Evolutionary conservation across 768 basidiomycete genomes (phyloP), one percentile per base, ranked within the genome.

Genomic region (Pleurotus tuoliensis): DNA sequence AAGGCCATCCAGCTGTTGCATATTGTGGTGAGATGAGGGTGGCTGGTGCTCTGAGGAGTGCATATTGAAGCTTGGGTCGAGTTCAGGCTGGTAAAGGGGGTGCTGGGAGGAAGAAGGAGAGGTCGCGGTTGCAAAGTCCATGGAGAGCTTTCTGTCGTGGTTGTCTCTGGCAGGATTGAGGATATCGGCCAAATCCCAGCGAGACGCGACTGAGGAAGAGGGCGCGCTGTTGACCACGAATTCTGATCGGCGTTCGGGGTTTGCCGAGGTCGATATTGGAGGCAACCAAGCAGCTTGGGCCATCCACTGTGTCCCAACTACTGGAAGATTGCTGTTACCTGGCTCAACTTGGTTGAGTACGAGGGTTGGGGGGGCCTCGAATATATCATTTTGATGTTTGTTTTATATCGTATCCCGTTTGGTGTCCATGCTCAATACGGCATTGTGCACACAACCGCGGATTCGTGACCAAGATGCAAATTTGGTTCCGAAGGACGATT

Each of bases 181-280:
- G 64, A 79, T 74, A 62, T 78, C 73, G 63, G 75, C 64, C 58
- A 77, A 70, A 57, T 73, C 71, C 73, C 73, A 76, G 61, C 69
- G 76, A 66, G 73, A 71, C 51, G 70, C 67, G 66, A 64, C 66
- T 47, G 62, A 60, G 62, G 64, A 61, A 67, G 69, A 67, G 65
- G 62, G 56, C 54, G 56, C 67, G 68, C 67, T 65, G 64, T 66
- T 69, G 69, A 67, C 70, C 56, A 59, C 64, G 61, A 76, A 71
- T 71, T 79, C 76, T 79, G 82, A 82, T 82, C 82, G 81, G 66
- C 72, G 71, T 77, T 80, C 82, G 82, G 81, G 59, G 64, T 66
- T 73, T 78, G 71, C 77, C 76, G 79, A 74, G 65, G 63, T 47
- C 47, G 47, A 51, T 15, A 62, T 67, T 40, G 39, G 55, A 65